Base-by-base conservation (phyloP, 805 yeast species). In the Brettanomyces anomalus region DNA sequence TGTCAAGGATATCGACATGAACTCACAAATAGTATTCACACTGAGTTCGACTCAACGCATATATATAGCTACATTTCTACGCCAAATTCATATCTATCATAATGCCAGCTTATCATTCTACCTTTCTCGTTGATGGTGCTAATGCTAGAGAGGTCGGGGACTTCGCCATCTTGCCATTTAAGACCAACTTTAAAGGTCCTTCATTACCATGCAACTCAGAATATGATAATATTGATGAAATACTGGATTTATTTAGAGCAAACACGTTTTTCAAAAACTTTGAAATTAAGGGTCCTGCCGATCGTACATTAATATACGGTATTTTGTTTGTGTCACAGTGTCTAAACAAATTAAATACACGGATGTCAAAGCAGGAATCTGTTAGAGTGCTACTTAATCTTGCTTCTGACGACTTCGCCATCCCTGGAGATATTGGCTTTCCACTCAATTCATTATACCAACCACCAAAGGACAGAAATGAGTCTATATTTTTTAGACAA, bases 201-300 rank as follows among this genome's bases (percentile, higher is more conserved):
- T 82, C 96, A 1, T 87, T 81, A 61, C 90, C 94, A 5, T 70
- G 75, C 15, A 76, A 77, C 44, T 63, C 77, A 3, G 85, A 79
- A 52, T 90, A 89, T 60, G 99, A 93, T 65, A 85, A 93, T 44
- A 74, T 85, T 44, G 99, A 93, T 61, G 99, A 93, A 62, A 74
- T 80, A 21, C 66, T 93, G 43, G 97, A 93, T 63, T 71, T 93
- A 43, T 93, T 93, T 65, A 74, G 98, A 51, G 96, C 97, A 54
- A 93, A 93, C 64, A 85, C 96, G 11, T 90, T 93, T 66, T 93
- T 93, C 76, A 84, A 85, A 61, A 93, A 93, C 70, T 93, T 93
- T 61, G 98, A 93, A 66, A 89, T 93, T 67, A 87, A 87, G 62
- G 96, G 96, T 11, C 85, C 95, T 18, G 83, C 96, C 3, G 99